Percentiles rank a stretch among this genome's conserved stretches.
These are phyloP conservation scores for Phytophthora nicotianae DNA, from an alignment of 352 stramenopile genomes.

Conservation along the genomic window DNA sequence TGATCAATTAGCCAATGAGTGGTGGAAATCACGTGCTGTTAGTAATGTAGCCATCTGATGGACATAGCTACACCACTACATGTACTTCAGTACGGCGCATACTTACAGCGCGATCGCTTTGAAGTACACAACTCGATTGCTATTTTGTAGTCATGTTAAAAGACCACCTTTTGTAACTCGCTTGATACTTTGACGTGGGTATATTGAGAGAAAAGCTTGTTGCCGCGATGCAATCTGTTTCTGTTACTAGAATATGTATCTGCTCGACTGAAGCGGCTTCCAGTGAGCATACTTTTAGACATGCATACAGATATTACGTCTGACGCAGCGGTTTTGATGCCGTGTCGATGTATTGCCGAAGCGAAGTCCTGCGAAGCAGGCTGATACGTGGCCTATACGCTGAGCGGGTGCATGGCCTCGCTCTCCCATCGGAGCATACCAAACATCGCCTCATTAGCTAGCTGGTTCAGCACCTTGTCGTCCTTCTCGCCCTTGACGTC, in stretches of 20 bases:
- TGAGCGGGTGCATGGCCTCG: conserved; percentile 82
- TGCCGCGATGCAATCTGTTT: conserved; percentile 15
- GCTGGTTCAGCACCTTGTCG: conserved; percentile 84
- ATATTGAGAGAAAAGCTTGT: conserved; percentile 11
- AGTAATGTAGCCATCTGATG: neutral
- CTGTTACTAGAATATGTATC: conserved; percentile 10
- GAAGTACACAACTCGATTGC: no score
- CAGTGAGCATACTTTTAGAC: conserved; percentile 8
- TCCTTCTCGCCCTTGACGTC: conserved; percentile 86
- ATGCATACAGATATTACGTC: conserved; percentile 10
- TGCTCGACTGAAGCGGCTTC: conserved; percentile 3
- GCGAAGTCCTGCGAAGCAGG: conserved; percentile 2
- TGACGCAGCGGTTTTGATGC: conserved; percentile 2
- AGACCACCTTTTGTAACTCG: no score
- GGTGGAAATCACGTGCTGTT: neutral
- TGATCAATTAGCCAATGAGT: conserved; percentile 1
- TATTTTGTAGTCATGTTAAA: no score
- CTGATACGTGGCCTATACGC: conserved; percentile 44
- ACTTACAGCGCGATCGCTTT: no score
- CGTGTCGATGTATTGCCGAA: neutral
- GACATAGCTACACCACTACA: neutral
- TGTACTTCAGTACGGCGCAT: no score
- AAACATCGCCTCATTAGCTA: conserved; percentile 87
- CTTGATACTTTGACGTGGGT: conserved; percentile 18
- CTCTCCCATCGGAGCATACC: conserved; percentile 87